Conservation (phyloP, 306 rosid species). For the Delonix regia region DNA sequence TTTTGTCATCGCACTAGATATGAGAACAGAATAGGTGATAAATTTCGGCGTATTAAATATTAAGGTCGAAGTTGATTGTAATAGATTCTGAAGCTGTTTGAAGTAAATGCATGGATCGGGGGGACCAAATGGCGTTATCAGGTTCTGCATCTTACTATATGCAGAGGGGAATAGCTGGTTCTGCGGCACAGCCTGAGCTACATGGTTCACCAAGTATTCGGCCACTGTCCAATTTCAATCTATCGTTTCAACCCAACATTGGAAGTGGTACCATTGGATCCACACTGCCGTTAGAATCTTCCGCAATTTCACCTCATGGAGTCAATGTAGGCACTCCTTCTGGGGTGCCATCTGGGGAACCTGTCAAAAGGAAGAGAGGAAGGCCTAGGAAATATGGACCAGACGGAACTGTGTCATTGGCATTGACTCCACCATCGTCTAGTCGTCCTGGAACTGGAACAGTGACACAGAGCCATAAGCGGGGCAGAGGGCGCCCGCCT, state of each 20-base stretch:
- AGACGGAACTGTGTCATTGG: constrained; percentile 86
- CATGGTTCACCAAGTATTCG: constrained; percentile 55
- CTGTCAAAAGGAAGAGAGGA: constrained; percentile 87
- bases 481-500: constrained; percentile 91
- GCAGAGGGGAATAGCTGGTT: constrained; percentile 71
- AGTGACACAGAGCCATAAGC: constrained; percentile 57
- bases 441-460: constrained; percentile 50
- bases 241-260: constrained; percentile 64
- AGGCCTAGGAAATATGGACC: constrained; percentile 95
- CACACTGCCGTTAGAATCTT: constrained; percentile 67
- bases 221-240: constrained; percentile 61
- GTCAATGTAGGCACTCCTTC: constrained; percentile 66
- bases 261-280: constrained; percentile 73
- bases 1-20: constrained; percentile 34
- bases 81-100: constrained; percentile 34
- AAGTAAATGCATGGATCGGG: constrained; percentile 95
- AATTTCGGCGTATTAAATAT: constrained; percentile 29
- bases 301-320: constrained; percentile 68
- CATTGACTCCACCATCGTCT: constrained; percentile 70
- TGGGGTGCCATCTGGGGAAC: constrained; percentile 55
- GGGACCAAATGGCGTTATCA: constrained; percentile 82
- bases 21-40: constrained; percentile 45
- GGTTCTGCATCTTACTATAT: constrained; percentile 83
- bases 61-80: constrained; percentile 25
- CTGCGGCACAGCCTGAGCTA: constrained; percentile 70